Evolutionary conservation across 306 rosid species (phyloP).

Genomic region (Trifolium fragiferum): DNA sequence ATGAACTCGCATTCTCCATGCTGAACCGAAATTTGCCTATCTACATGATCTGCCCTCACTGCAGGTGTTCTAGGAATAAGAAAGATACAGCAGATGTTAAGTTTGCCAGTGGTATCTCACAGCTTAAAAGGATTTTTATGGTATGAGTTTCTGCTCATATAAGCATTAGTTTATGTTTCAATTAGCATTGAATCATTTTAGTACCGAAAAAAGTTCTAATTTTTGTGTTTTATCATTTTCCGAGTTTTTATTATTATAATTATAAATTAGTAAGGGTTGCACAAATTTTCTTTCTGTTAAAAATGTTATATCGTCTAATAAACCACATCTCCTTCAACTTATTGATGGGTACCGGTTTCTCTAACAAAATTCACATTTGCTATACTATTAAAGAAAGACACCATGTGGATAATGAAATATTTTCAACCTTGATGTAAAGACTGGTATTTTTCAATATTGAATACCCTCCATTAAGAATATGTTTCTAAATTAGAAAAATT

Average conservation of each 20-base stretch:
- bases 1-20: slow-evolving; percentile 71
- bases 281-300: slow-evolving; percentile 24
- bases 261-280: slow-evolving; percentile 8
- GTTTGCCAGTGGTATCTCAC: slow-evolving; percentile 82
- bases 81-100: slow-evolving; percentile 63
- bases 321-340: slow-evolving; percentile 18
- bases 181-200: slow-evolving; percentile 24
- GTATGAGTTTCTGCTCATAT: slow-evolving; percentile 54
- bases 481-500: neutral
- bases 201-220: slow-evolving; percentile 23
- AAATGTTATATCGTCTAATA: slow-evolving; percentile 13
- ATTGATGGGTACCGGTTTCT: slow-evolving; percentile 29
- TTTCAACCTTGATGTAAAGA: slow-evolving; percentile 13
- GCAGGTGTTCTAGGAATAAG: slow-evolving; percentile 66
- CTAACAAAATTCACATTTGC: slow-evolving; percentile 18
- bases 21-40: slow-evolving; percentile 77
- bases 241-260: neutral
- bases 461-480: slow-evolving; percentile 2
- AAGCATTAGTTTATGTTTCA: slow-evolving; percentile 35
- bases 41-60: slow-evolving; percentile 89
- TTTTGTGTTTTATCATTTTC: slow-evolving; percentile 29
- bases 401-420: slow-evolving; percentile 32
- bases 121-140: slow-evolving; percentile 89
- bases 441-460: slow-evolving; percentile 6
- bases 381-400: slow-evolving; percentile 28